phyloP scores from a whole-genome alignment of 192 early-diverging fungal genomes.

The Rhizophlyctis rosea region DNA sequence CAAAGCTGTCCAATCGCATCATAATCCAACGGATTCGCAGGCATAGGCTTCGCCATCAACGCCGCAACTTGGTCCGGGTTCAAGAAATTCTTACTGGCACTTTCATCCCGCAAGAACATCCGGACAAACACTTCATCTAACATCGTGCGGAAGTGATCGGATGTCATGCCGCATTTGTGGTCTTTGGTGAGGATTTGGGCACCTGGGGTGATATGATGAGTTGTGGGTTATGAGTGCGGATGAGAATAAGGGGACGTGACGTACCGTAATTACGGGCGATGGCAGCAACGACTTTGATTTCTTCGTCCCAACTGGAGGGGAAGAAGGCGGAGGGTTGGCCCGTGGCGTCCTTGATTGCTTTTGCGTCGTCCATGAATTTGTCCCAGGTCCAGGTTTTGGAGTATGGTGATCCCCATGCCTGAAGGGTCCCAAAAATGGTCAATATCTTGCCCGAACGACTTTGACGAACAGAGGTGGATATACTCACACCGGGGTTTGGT shows the following conservation, averaged over 20 bases:
- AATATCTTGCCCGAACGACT: no score
- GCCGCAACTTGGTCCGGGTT: background rate
- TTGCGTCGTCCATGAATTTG: background rate
- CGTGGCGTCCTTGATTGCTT: background rate
- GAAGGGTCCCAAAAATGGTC: background rate
- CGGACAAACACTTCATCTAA: background rate
- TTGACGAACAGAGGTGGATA: no score
- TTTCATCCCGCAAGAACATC: background rate
- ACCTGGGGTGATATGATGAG: no score
- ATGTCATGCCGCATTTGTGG: background rate
- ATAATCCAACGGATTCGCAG: background rate
- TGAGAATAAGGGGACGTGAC: background rate
- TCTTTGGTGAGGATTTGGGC: background rate
- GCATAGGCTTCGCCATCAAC: background rate
- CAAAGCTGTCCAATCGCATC: no score
- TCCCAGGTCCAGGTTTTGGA: background rate
- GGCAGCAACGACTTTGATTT: background rate
- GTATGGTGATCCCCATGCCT: background rate
- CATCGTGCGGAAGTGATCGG: background rate
- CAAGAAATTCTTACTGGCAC: background rate
- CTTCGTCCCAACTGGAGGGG: background rate
- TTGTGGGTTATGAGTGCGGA: no score
- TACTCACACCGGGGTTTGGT: background rate
- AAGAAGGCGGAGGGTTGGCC: background rate
- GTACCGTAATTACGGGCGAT: background rate